Percentiles rank a stretch among this genome's conserved stretches.
Conservation (phyloP, 306 rosid genomes). For the Begonia loranthoides region DNA sequence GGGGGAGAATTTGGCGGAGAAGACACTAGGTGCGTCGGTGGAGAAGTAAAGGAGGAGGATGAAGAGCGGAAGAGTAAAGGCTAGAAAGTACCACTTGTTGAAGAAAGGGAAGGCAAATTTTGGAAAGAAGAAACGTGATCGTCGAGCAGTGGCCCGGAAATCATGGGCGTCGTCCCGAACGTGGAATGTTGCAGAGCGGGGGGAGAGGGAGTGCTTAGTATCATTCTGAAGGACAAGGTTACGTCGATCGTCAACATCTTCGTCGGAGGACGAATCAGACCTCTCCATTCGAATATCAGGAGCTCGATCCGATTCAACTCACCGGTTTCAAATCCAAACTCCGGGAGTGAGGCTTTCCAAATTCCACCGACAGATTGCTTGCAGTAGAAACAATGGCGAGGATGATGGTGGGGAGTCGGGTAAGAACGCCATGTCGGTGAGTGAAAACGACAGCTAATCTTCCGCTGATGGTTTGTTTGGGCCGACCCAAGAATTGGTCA, state of each 20-base stretch:
- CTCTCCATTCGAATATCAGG: slow-evolving; percentile 16
- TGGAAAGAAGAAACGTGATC: slow-evolving; percentile 19
- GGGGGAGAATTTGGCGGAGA: slow-evolving; percentile 16
- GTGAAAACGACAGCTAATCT: too few relatives aligned
- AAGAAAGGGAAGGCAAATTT: slow-evolving; percentile 11
- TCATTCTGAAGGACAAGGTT: slow-evolving; percentile 54
- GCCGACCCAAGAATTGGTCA: too few relatives aligned
- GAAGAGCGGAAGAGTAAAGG: slow-evolving; percentile 29
- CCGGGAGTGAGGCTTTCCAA: too few relatives aligned
- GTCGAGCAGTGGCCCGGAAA: slow-evolving; percentile 5
- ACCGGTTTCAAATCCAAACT: too few relatives aligned
- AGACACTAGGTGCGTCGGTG: slow-evolving; percentile 29
- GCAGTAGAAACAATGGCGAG: not conserved
- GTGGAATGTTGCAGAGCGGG: slow-evolving; percentile 29
- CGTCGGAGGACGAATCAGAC: slow-evolving; percentile 54
- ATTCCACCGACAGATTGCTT: not conserved
- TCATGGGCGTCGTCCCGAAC: slow-evolving; percentile 17
- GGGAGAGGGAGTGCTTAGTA: slow-evolving; percentile 28
- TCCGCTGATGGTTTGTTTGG: too few relatives aligned
- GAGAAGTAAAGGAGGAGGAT: slow-evolving; percentile 28
- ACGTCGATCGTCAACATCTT: slow-evolving; percentile 73
- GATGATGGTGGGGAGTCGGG: too few relatives aligned
- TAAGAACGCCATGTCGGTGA: too few relatives aligned
- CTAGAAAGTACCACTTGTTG: slow-evolving; percentile 34
- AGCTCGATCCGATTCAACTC: not conserved